A percentile compares a stretch with the other conserved stretches of the same genome.
Evolutionary conservation across 257 asterid species (phyloP).

Genomic region (Solanum gracilifrons): DNA sequence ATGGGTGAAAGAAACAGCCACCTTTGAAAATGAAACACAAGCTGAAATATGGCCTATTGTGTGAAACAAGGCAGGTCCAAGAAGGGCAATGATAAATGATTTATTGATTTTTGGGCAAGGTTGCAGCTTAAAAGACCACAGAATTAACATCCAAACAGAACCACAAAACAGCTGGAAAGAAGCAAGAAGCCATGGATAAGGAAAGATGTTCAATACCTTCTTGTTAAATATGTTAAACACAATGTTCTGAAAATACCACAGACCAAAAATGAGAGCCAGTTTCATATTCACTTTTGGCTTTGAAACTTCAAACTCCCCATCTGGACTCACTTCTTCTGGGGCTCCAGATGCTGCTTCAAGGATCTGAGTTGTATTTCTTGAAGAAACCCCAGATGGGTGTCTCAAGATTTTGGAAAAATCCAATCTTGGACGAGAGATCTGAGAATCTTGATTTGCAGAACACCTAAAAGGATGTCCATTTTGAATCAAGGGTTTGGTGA

Average conservation of each 20-base stretch:
- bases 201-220: slow-evolving; percentile 67
- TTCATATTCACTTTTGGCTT: slow-evolving; percentile 43
- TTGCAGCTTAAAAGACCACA: slow-evolving; percentile 68
- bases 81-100: slow-evolving; percentile 68
- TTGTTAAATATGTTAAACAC: slow-evolving; percentile 80
- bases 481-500: slow-evolving; percentile 3
- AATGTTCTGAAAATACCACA: slow-evolving; percentile 88
- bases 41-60: slow-evolving; percentile 94
- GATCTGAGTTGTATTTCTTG: slow-evolving; percentile 24
- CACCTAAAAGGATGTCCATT: slow-evolving; percentile 10
- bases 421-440: slow-evolving; percentile 45
- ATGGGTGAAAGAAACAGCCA: slow-evolving; percentile 94
- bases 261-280: slow-evolving; percentile 69
- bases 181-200: slow-evolving; percentile 94
- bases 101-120: slow-evolving; percentile 74
- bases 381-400: slow-evolving; percentile 28
- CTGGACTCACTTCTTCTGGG: slow-evolving; percentile 52
- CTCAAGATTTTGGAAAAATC: slow-evolving; percentile 14
- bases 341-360: slow-evolving; percentile 34
- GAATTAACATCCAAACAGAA: slow-evolving; percentile 70
- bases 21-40: slow-evolving; percentile 93
- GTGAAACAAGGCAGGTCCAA: slow-evolving; percentile 92
- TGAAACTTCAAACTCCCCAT: slow-evolving; percentile 38
- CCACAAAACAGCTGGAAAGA: slow-evolving; percentile 80
- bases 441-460: not conserved